Conservation (phyloP, 2,329 filamentous ascomycete genomes). For the Verticillium dahliae region DNA sequence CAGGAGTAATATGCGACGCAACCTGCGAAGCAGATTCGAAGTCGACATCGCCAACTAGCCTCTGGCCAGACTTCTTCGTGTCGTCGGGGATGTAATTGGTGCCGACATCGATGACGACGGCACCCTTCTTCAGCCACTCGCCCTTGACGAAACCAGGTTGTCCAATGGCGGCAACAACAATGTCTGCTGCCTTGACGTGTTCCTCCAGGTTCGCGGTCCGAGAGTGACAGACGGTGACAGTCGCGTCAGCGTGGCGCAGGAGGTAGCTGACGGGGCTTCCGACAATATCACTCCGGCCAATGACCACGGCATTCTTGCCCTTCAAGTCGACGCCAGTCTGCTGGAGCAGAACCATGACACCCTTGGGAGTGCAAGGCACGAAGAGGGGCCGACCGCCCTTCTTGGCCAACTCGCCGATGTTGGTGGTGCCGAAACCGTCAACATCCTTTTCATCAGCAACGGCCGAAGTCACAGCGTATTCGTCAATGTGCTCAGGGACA, state of each 20-base stretch:
- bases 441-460: slow-evolving; percentile 95
- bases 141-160: slow-evolving; percentile 83
- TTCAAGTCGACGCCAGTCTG: slow-evolving; percentile 76
- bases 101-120: slow-evolving; percentile 94
- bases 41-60: slow-evolving; percentile 92
- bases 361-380: slow-evolving; percentile 92
- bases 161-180: slow-evolving; percentile 89
- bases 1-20: slow-evolving; percentile 89
- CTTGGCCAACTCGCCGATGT: slow-evolving; percentile 97
- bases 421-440: slow-evolving; percentile 88
- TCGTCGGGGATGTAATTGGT: slow-evolving; percentile 92
- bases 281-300: slow-evolving; percentile 94
- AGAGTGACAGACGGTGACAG: slow-evolving; percentile 93
- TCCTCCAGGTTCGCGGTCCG: slow-evolving; percentile 68
- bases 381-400: slow-evolving; percentile 85
- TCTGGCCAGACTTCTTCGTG: slow-evolving; percentile 84
- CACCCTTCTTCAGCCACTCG: slow-evolving; percentile 90
- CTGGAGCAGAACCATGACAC: slow-evolving; percentile 86
- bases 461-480: slow-evolving; percentile 83
- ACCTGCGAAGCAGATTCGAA: slow-evolving; percentile 78
- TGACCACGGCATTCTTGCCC: slow-evolving; percentile 90
- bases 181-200: slow-evolving; percentile 76
- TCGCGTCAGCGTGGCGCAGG: slow-evolving; percentile 91
- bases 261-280: slow-evolving; percentile 95
- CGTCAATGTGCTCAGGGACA: slow-evolving; percentile 80